Conservation (phyloP, 768 basidiomycete genomes). For the Termitomyces sp. region DNA sequence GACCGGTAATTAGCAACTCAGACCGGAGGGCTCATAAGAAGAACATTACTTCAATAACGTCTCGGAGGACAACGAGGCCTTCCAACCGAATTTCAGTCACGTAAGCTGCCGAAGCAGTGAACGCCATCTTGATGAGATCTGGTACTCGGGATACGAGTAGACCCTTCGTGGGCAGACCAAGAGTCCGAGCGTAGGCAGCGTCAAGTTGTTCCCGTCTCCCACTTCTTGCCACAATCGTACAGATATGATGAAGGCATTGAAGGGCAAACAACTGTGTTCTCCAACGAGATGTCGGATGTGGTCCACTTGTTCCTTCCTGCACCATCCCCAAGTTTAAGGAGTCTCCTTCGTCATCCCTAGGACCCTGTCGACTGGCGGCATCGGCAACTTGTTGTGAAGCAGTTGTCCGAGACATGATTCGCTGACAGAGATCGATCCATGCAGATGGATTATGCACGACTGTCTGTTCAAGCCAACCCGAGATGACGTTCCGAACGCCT, state of each 20-base stretch:
- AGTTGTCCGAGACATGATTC: conserved; percentile 94
- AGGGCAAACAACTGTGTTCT: conserved; percentile 94
- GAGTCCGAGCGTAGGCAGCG: conserved; percentile 57
- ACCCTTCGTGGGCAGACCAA: conserved; percentile 50
- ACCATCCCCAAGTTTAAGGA: conserved; percentile 66
- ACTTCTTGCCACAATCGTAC: conserved; percentile 64
- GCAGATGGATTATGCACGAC: conserved; percentile 90
- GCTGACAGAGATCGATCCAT: conserved; percentile 97
- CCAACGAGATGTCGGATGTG: conserved; percentile 77
- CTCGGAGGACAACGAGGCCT: conserved; percentile 82
- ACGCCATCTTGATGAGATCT: conserved; percentile 96
- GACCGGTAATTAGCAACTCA: not conserved
- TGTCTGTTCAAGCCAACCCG: conserved; percentile 93
- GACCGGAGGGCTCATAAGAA: not conserved
- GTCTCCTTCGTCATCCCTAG: conserved; percentile 89
- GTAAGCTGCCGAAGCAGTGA: conserved; percentile 94
- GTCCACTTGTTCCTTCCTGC: conserved; percentile 31
- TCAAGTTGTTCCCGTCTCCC: conserved; percentile 84
- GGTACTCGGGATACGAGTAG: conserved; percentile 82
- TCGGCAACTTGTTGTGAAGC: conserved; percentile 73
- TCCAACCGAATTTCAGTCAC: conserved; percentile 93
- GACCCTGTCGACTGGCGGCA: conserved; percentile 46
- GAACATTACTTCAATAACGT: conserved; percentile 77
- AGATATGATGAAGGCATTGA: conserved; percentile 87
- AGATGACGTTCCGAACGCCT: conserved; percentile 89